Evolutionary conservation across 371 early-diverging fungal genomes (phyloP).

Genomic region (Apophysomyces elegans): DNA sequence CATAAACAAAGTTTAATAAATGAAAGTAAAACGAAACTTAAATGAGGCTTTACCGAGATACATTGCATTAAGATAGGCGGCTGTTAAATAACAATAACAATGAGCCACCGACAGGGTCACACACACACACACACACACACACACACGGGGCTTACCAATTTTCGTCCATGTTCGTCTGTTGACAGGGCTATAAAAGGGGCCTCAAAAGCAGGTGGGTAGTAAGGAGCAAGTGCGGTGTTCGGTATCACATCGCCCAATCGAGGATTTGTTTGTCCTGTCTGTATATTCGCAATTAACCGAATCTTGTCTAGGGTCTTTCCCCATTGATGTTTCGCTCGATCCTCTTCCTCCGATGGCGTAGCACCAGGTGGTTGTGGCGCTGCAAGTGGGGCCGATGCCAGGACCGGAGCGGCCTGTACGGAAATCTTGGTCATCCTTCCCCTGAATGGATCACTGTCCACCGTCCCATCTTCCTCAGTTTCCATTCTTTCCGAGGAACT

Average conservation of each 20-base stretch:
- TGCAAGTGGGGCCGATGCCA: neutral
- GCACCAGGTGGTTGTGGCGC: constrained; percentile 2
- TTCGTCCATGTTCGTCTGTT: constrained; percentile 46
- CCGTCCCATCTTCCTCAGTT: neutral
- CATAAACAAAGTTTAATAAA: constrained; percentile 6
- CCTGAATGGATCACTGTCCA: constrained; percentile 8
- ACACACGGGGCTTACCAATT: constrained; percentile 31
- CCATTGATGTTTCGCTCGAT: constrained; percentile 38
- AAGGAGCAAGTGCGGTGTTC: constrained; percentile 36
- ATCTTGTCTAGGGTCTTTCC: constrained; percentile 44
- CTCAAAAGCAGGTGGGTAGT: constrained; percentile 51
- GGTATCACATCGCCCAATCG: constrained; percentile 10
- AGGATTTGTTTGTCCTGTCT: constrained; percentile 13
- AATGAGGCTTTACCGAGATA: constrained; percentile 31
- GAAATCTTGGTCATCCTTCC: constrained; percentile 11
- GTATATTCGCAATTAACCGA: constrained; percentile 34
- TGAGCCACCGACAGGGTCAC: constrained; percentile 6
- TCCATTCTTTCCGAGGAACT: constrained; percentile 5
- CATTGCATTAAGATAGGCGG: constrained; percentile 50
- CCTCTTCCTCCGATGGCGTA: constrained; percentile 14
- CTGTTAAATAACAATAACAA: constrained; percentile 19
- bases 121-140: neutral
- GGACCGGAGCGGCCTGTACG: neutral
- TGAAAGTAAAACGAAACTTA: constrained; percentile 5
- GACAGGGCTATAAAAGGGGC: constrained; percentile 45